phyloP scores from a whole-genome alignment of 768 basidiomycete genomes.

The Suillus alpinus region DNA sequence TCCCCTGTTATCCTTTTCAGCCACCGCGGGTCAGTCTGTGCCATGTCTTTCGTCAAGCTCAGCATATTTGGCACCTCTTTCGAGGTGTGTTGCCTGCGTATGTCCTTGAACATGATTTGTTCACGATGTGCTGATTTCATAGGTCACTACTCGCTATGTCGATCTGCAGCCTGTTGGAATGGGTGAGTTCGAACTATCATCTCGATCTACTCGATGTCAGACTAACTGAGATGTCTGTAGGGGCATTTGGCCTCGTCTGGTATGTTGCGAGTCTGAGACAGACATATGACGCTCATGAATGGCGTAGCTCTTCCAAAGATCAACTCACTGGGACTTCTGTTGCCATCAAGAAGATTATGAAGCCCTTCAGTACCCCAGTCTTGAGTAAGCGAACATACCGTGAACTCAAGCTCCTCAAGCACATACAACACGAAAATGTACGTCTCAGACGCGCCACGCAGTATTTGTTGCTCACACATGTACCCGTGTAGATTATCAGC shows the following conservation, averaged over 20 bases:
- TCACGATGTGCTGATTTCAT: constrained; percentile 21
- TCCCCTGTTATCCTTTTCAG: background rate
- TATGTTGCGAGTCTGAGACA: constrained; percentile 33
- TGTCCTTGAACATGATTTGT: constrained; percentile 12
- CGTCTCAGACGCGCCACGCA: constrained; percentile 25
- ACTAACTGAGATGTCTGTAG: constrained; percentile 38
- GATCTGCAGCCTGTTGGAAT: constrained; percentile 99
- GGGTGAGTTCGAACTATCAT: constrained; percentile 56
- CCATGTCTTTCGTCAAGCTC: constrained; percentile 95
- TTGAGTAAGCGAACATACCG: constrained; percentile 96
- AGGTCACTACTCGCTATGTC: constrained; percentile 98
- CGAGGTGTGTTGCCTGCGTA: constrained; percentile 53
- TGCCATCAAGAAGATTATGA: constrained; percentile 99
- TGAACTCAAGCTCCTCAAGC: constrained; percentile 96
- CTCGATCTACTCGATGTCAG: constrained; percentile 5
- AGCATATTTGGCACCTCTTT: constrained; percentile 98
- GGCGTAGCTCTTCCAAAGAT: constrained; percentile 82
- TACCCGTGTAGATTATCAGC: constrained; percentile 80
- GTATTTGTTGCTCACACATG: background rate
- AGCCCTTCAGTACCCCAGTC: constrained; percentile 99
- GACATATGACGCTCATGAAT: constrained; percentile 11
- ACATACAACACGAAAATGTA: constrained; percentile 98
- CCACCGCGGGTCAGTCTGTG: constrained; percentile 2
- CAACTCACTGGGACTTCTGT: constrained; percentile 92
- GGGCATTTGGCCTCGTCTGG: constrained; percentile 99